A percentile compares a stretch with the other conserved stretches of the same genome.
phyloP scores from a whole-genome alignment of 2,329 filamentous ascomycete genomes.

The Alternaria metachromatica region DNA sequence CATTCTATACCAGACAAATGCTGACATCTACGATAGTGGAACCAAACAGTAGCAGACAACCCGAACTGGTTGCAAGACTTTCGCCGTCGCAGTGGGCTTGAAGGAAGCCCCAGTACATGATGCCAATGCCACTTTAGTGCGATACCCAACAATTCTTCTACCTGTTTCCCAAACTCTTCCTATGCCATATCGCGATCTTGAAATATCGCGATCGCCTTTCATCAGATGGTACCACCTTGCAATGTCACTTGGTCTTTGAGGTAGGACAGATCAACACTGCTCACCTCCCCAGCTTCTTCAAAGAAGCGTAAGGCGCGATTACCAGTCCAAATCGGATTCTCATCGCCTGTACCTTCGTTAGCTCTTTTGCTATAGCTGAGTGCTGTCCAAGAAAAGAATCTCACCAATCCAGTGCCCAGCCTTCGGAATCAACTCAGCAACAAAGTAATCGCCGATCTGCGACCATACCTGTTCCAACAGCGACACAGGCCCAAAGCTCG shows the following conservation, averaged over 20 bases:
- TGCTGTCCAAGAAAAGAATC: too few relatives aligned
- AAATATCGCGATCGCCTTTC: background rate
- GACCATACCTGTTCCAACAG: background rate
- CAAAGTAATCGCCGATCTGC: background rate
- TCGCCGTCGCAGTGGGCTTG: slow-evolving; percentile 5
- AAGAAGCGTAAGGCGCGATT: background rate
- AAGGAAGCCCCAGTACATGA: background rate
- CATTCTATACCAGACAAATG: background rate
- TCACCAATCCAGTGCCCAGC: slow-evolving; percentile 1
- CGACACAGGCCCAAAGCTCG: background rate
- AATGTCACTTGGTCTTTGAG: background rate
- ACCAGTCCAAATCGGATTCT: background rate
- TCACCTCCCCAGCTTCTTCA: background rate
- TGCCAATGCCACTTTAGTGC: background rate
- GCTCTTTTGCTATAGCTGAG: background rate
- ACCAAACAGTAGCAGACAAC: slow-evolving; percentile 39
- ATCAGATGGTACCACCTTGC: background rate
- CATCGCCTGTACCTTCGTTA: background rate
- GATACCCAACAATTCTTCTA: background rate
- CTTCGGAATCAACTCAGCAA: background rate
- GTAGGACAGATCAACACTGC: background rate
- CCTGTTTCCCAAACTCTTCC: background rate
- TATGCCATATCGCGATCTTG: background rate
- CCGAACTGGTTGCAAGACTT: slow-evolving; percentile 11
- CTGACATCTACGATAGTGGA: slow-evolving; percentile 41